Percentiles rank a stretch among this genome's conserved stretches.
Conservation (phyloP, 495 filamentous ascomycete genomes). For the Neurospora africana region DNA sequence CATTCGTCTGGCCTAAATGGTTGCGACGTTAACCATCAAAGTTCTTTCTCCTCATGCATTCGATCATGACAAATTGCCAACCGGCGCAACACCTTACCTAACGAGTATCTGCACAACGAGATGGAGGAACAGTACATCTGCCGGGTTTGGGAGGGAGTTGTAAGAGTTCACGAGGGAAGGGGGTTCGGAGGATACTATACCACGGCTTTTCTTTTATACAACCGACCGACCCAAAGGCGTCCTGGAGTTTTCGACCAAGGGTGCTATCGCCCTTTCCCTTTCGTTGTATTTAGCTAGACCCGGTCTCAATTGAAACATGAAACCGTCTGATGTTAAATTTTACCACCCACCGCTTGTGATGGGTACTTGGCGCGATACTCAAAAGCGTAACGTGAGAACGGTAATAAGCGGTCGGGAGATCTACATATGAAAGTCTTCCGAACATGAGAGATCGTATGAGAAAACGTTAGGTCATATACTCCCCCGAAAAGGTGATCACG, state of each 20-base stretch:
- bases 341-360: neutral
- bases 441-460: neutral
- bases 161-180: neutral
- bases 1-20: slow-evolving; percentile 13
- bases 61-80: neutral
- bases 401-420: neutral
- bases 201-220: neutral
- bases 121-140: neutral
- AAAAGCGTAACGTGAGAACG: neutral
- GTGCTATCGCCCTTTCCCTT: neutral
- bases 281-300: neutral
- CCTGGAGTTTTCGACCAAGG: neutral
- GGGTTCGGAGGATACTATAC: neutral
- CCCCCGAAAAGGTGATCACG: neutral
- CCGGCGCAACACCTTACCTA: neutral
- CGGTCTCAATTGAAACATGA: neutral
- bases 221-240: neutral
- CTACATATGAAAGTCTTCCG: neutral
- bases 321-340: neutral
- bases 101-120: neutral
- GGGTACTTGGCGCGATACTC: neutral
- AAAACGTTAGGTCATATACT: neutral
- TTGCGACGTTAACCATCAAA: neutral
- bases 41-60: neutral
- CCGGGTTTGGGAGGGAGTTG: neutral